Percentiles rank a stretch among this genome's conserved stretches.
These are phyloP conservation scores for Melastoma malabathricum DNA, from an alignment of 345 rosid genomes.

Conservation along the genomic window DNA sequence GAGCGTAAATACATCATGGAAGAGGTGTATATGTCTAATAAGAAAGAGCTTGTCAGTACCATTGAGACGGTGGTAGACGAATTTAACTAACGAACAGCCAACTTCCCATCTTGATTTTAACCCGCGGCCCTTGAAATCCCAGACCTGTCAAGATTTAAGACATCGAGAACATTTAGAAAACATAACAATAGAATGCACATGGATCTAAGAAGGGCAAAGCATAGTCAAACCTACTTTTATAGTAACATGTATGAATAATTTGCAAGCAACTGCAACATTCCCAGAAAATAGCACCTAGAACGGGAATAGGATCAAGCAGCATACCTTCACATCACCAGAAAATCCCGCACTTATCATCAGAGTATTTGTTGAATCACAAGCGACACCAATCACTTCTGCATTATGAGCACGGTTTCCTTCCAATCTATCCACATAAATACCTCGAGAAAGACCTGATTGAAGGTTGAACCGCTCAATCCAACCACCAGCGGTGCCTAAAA, in stretches of 20 bases:
- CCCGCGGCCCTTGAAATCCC: constrained; percentile 78
- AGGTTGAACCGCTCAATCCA: constrained; percentile 88
- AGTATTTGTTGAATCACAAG: constrained; percentile 87
- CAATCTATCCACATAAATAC: constrained; percentile 54
- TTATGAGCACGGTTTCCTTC: constrained; percentile 52
- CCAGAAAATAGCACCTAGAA: too few relatives aligned
- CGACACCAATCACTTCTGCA: constrained; percentile 83
- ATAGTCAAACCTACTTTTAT: too few relatives aligned
- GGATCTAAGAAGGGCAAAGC: too few relatives aligned
- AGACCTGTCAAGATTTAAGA: constrained; percentile 35
- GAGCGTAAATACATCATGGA: not conserved
- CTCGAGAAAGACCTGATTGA: constrained; percentile 91
- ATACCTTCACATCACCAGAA: constrained; percentile 76
- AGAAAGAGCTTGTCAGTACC: constrained; percentile 23
- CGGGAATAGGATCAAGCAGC: constrained; percentile 1
- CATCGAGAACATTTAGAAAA: not conserved
- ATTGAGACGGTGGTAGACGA: constrained; percentile 59
- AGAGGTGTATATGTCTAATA: not conserved
- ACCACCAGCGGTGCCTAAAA: constrained; percentile 88
- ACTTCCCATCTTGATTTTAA: constrained; percentile 71
- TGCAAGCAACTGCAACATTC: too few relatives aligned
- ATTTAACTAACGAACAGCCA: constrained; percentile 64
- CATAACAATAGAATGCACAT: too few relatives aligned
- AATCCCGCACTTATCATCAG: constrained; percentile 91
- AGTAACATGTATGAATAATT: too few relatives aligned